Conservation (phyloP, 1,284 basidiomycete genomes). For the Sphaerobolus stellatus region DNA sequence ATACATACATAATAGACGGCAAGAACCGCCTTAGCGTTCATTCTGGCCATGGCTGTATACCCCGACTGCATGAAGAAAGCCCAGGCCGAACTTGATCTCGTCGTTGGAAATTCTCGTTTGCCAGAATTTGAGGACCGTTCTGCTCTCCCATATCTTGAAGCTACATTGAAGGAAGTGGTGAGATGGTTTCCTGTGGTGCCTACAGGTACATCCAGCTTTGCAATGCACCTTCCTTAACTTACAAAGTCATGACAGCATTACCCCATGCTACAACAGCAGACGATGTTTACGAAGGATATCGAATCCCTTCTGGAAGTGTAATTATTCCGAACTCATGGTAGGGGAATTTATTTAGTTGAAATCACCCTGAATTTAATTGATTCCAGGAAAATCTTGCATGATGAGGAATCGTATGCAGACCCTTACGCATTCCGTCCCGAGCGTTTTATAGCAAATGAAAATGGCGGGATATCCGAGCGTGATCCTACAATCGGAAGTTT, state of each 20-base stretch:
- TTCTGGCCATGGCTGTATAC: constrained; percentile 37
- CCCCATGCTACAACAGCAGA: constrained; percentile 43
- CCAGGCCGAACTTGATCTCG: constrained; percentile 37
- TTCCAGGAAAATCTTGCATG: constrained; percentile 26
- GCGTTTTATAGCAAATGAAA: constrained; percentile 14
- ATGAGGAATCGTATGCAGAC: constrained; percentile 22
- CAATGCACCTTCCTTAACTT: background rate
- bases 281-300: constrained; percentile 43
- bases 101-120: constrained; percentile 31
- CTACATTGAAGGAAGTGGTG: constrained; percentile 22
- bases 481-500: constrained; percentile 1
- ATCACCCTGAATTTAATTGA: too few species aligned
- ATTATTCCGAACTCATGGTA: constrained; percentile 49
- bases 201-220: background rate
- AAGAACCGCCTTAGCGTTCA: constrained; percentile 25
- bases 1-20: constrained; percentile 18
- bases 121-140: constrained; percentile 32
- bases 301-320: constrained; percentile 39
- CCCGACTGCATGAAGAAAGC: constrained; percentile 34
- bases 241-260: constrained; percentile 30
- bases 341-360: constrained; percentile 3
- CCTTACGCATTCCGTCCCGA: constrained; percentile 27
- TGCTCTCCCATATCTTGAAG: constrained; percentile 23
- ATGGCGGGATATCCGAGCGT: background rate
- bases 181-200: constrained; percentile 21